Percentiles rank a stretch among this genome's conserved stretches.
Evolutionary conservation across 306 rosid genomes (phyloP).

Genomic region (Dryas alaskensis): DNA sequence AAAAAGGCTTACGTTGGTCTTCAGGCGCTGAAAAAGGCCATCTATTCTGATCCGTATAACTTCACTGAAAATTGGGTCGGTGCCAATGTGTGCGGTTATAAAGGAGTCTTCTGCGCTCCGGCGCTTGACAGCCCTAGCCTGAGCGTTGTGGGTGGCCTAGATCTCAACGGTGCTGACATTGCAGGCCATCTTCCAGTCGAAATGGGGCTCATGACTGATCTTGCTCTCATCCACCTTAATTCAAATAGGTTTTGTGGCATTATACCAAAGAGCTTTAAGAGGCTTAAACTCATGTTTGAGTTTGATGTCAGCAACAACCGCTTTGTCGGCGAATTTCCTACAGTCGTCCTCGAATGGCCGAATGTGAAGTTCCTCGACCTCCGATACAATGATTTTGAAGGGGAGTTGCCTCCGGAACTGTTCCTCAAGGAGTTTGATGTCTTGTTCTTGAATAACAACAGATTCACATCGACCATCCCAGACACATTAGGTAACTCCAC

Average conservation of each 20-base stretch:
- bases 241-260: constrained; percentile 75
- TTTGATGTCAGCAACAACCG: constrained; percentile 77
- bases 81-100: constrained; percentile 61
- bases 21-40: constrained; percentile 57
- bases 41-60: constrained; percentile 65
- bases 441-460: constrained; percentile 44
- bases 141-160: constrained; percentile 71
- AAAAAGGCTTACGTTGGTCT: constrained; percentile 62
- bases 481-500: constrained; percentile 53
- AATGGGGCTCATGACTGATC: constrained; percentile 55
- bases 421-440: constrained; percentile 44
- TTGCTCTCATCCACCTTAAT: constrained; percentile 67
- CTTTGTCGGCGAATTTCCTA: constrained; percentile 69
- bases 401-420: constrained; percentile 46
- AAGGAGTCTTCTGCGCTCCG: constrained; percentile 56
- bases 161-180: constrained; percentile 74
- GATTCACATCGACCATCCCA: constrained; percentile 31
- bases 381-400: constrained; percentile 71
- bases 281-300: constrained; percentile 46
- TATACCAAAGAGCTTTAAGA: constrained; percentile 51
- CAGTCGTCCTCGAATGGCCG: constrained; percentile 37
- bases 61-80: constrained; percentile 69
- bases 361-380: constrained; percentile 49
- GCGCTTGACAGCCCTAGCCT: constrained; percentile 45
- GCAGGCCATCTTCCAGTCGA: constrained; percentile 71